Evolutionary conservation across 176 grass and related monocot genomes (phyloP).

Genomic region (Phyllostachys edulis): DNA sequence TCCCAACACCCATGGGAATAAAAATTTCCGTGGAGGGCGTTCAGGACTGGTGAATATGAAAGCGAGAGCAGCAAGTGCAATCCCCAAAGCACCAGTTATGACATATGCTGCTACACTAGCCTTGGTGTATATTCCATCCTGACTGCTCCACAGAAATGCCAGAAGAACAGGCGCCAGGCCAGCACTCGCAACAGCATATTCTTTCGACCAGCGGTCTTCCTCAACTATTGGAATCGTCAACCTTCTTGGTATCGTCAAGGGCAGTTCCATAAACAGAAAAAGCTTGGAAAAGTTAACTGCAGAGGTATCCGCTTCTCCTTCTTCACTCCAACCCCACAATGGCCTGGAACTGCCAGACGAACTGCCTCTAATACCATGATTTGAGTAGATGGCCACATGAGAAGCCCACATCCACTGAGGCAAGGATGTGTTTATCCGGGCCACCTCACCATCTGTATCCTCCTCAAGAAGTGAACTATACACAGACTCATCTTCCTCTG

Average conservation of each 20-base stretch:
- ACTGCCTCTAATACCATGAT: slow-evolving; percentile 58
- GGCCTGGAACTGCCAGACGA: slow-evolving; percentile 69
- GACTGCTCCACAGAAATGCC: slow-evolving; percentile 68
- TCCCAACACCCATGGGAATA: slow-evolving; percentile 94
- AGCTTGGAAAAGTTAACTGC: slow-evolving; percentile 59
- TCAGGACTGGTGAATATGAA: slow-evolving; percentile 69
- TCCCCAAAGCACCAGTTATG: slow-evolving; percentile 52
- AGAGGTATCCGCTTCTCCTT: slow-evolving; percentile 55
- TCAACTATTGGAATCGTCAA: slow-evolving; percentile 88
- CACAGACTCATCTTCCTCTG: slow-evolving; percentile 66
- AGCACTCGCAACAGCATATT: slow-evolving; percentile 75
- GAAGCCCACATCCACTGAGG: slow-evolving; percentile 99
- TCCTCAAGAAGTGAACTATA: slow-evolving; percentile 85
- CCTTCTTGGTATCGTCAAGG: slow-evolving; percentile 83
- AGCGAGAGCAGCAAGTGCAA: slow-evolving; percentile 56
- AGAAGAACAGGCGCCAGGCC: slow-evolving; percentile 75
- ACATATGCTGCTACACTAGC: slow-evolving; percentile 49
- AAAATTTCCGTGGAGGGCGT: slow-evolving; percentile 70
- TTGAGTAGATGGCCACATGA: slow-evolving; percentile 97
- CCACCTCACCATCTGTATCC: slow-evolving; percentile 47
- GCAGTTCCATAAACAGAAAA: slow-evolving; percentile 76
- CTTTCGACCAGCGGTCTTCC: slow-evolving; percentile 89
- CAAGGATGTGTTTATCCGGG: slow-evolving; percentile 58
- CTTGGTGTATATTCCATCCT: slow-evolving; percentile 46
- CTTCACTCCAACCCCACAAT: slow-evolving; percentile 97